A percentile compares a stretch with the other conserved stretches of the same genome.
These are phyloP conservation scores for Selaginella tamariscina DNA, from an alignment of 75 land plant genomes.

Conservation along the genomic window DNA sequence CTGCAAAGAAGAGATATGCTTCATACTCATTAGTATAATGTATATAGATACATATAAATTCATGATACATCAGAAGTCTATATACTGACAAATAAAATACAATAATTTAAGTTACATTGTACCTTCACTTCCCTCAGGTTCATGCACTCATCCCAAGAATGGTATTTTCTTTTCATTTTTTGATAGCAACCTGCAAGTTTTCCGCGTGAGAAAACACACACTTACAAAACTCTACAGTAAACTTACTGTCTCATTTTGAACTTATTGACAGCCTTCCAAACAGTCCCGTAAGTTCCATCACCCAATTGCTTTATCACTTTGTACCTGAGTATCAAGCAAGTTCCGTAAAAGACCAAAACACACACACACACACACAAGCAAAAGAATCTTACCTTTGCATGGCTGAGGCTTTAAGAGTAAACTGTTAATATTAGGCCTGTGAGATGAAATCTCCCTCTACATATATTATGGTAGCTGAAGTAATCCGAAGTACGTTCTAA, in stretches of 20 bases:
- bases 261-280: conserved; percentile 83
- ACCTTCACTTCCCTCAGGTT: conserved; percentile 13
- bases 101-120: background rate
- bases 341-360: background rate
- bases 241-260: conserved; percentile 76
- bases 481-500: background rate
- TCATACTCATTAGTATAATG: background rate
- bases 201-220: too few relatives aligned
- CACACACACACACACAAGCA: background rate
- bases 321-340: conserved; percentile 39
- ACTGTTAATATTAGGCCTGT: background rate
- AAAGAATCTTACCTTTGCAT: background rate
- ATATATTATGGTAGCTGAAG: background rate
- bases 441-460: background rate
- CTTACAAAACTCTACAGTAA: background rate
- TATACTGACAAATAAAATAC: background rate
- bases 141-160: conserved; percentile 9
- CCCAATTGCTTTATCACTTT: conserved; percentile 87
- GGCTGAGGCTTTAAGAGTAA: background rate
- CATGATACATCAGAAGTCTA: background rate
- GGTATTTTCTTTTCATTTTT: conserved; percentile 11
- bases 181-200: conserved; percentile 10
- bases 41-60: background rate
- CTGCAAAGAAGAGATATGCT: conserved; percentile 4
- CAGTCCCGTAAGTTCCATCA: conserved; percentile 95